Base-by-base conservation (phyloP, 345 rosid species). In the Ceriops decandra region DNA sequence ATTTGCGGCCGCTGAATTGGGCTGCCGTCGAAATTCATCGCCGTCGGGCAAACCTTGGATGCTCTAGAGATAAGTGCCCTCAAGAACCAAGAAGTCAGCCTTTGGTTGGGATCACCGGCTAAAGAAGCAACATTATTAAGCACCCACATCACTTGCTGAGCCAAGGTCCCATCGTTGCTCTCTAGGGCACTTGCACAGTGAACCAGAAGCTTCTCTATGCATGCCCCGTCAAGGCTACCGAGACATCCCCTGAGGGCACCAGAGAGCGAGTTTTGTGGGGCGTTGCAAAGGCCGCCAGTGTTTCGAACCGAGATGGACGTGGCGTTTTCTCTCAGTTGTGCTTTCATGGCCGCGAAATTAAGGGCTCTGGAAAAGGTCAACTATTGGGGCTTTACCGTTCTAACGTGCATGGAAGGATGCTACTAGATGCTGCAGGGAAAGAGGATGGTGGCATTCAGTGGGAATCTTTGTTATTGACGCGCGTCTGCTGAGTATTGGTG, bases 91-190 rank as follows among this genome's bases (percentile, higher is more conserved):
- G 85, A 77, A 49, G 90, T 60, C 60, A 88, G 86, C 71, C 90
- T 82, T 66, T 86, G 87, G 75, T 88, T 88, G 5, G 88, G 90
- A 78, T 86, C 93, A 32, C 90, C 90, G 1, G 67, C 65, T 22
- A 77, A 56, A 28, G 93, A 88, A 35, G 93, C 90, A 59, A 88
- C 87, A 66, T 88, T 88, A 68, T 88, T 86, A 71, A 88, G 90
- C 63, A 88, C 93, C 93, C 93, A 88, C 93, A 88, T 88, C 64
- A 88, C 90, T 63, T 88, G 93, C 17, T 86, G 93, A 26, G 88
- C 93, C 62, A 88, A 72, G 51, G 93, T 88, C 60, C 85, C 87
- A 32, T 88, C 93, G 64, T 82, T 82, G 64, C 75, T 73, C 74
- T 88, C 93, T 3, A 88, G 70, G 69, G 93, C 90, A 53, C 84